Evolutionary conservation across 306 rosid genomes (phyloP).

Genomic region (Canavalia gladiata): DNA sequence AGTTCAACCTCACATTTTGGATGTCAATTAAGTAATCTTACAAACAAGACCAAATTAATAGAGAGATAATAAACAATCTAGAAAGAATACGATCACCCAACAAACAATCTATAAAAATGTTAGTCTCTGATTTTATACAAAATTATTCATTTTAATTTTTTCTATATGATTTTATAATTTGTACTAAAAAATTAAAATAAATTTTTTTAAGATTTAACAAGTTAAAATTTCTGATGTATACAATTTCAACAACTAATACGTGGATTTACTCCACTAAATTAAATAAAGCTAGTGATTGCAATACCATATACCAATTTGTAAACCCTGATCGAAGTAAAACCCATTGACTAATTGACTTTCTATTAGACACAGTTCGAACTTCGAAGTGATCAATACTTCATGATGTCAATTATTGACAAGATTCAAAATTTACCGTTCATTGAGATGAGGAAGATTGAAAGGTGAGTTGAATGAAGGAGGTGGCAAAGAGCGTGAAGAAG

Average conservation of each 20-base stretch:
- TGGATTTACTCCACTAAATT: neutral
- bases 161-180: too few species aligned
- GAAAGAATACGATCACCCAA: too few species aligned
- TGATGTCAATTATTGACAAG: neutral
- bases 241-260: too few species aligned
- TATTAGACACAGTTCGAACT: neutral
- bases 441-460: neutral
- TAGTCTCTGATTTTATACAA: too few species aligned
- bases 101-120: too few species aligned
- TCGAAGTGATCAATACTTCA: neutral
- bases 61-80: too few species aligned
- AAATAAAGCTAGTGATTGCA: neutral
- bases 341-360: neutral
- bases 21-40: neutral
- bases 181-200: too few species aligned
- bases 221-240: too few species aligned
- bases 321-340: neutral
- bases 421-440: neutral
- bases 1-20: neutral
- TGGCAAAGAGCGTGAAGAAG: neutral
- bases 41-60: neutral
- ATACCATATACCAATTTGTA: neutral
- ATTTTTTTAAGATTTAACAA: too few species aligned
- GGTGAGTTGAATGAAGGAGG: neutral
- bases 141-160: too few species aligned